These are phyloP conservation scores for Rhodomyrtus psidioides DNA, from an alignment of 441 rosid genomes.

Conservation along the genomic window DNA sequence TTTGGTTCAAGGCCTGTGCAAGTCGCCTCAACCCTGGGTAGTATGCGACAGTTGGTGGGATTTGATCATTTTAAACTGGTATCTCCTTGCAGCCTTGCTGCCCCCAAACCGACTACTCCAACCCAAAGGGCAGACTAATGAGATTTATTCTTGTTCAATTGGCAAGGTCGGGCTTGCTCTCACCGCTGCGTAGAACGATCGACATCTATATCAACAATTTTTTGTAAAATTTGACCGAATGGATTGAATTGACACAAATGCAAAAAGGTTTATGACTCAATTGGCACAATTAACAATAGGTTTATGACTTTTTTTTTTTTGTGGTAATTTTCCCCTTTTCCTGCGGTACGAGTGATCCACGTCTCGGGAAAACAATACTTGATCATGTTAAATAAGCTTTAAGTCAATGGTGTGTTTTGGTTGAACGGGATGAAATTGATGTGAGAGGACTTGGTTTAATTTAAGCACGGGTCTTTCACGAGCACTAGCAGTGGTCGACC, in stretches of 20 bases:
- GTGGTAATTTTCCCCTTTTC: no score
- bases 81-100: not conserved
- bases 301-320: no score
- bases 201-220: no score
- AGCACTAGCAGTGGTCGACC: not conserved
- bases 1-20: not conserved
- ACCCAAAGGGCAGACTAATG: not conserved
- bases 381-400: not conserved
- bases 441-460: not conserved
- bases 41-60: not conserved
- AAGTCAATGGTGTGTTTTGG: not conserved
- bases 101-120: not conserved
- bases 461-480: not conserved
- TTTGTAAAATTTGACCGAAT: no score
- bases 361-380: not conserved
- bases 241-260: no score
- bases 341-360: not conserved
- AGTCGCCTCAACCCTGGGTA: no score
- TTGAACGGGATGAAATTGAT: not conserved
- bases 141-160: not conserved
- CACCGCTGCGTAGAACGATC: rapidly evolving
- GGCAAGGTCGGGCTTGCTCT: no score
- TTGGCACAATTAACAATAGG: no score
- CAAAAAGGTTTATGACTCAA: no score
- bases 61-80: not conserved